Evolutionary conservation across 2,329 filamentous ascomycete species (phyloP), one percentile per base, ranked within the genome.

Genomic region (Claviceps purpurea): DNA sequence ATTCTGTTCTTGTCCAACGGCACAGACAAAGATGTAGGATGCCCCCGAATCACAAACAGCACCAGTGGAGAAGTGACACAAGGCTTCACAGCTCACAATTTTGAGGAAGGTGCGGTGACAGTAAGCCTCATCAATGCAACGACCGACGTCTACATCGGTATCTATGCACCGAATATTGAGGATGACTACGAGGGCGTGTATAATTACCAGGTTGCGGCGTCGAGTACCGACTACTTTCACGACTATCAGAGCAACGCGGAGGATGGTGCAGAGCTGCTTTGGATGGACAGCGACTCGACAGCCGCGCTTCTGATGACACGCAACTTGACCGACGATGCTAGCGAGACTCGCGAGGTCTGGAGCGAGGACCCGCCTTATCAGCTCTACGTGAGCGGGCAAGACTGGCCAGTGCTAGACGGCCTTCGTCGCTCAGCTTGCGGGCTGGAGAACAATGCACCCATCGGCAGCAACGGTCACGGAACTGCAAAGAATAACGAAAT

Each of bases 381-480:
- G 24, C 77, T 98, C 61, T 97, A 90, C 63, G 86, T 79, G 37
- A 81, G 82, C 51, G 80, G 85, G 55, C 68, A 72, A 39, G 77
- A 82, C 5, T 73, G 80, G 54, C 70, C 69, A 13, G 70, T 74
- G 1, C 75, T 90, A 18, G 70, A 77, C 38, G 93, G 93, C 0
- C 62, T 98, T 51, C 76, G 81, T 52, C 80, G 80, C 54, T 97
- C 91, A 4, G 89, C 83, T 62, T 98, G 93, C 64, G 93, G 89
- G 1, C 70, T 97, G 47, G 73, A 77, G 56, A 77, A 74, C 20
- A 76, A 78, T 54, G 83, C 87, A 20, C 77, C 81, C 59, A 80
- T 87, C 52, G 73, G 74, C 47, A 75, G 77, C 5, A 78, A 75
- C 30, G 59, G 54, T 2, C 71, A 78, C 55, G 74, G 76, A 6